Percentiles rank a stretch among this genome's conserved stretches.
Conservation (phyloP, 208 protist genomes). For the Endotrypanum monterogeii region DNA sequence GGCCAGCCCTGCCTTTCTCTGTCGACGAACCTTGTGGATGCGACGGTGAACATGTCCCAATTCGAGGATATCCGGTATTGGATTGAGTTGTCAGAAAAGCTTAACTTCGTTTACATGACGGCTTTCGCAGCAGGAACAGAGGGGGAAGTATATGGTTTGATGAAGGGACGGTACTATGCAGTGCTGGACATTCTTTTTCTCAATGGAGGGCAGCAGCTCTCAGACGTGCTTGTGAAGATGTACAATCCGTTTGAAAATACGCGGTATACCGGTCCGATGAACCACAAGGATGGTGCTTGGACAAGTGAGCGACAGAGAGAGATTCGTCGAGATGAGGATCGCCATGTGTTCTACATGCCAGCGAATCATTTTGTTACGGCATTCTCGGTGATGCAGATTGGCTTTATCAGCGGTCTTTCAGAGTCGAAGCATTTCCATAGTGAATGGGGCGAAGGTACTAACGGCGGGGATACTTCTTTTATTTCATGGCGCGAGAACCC, state of each 20-base stretch:
- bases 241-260: conserved; percentile 57
- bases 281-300: conserved; percentile 44
- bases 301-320: conserved; percentile 32
- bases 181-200: conserved; percentile 44
- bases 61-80: conserved; percentile 50
- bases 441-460: conserved; percentile 51
- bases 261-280: conserved; percentile 48
- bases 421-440: conserved; percentile 60
- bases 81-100: conserved; percentile 30
- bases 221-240: conserved; percentile 43
- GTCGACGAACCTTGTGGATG: conserved; percentile 36
- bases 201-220: conserved; percentile 20
- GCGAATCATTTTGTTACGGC: conserved; percentile 28
- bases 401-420: conserved; percentile 35
- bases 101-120: conserved; percentile 32
- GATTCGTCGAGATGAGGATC: conserved; percentile 34
- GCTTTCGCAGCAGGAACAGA: conserved; percentile 32
- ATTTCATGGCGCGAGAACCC: conserved; percentile 68
- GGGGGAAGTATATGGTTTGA: conserved; percentile 35
- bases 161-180: conserved; percentile 49
- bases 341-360: conserved; percentile 39
- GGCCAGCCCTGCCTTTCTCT: conserved; percentile 52
- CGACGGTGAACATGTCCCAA: conserved; percentile 42
- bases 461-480: conserved; percentile 53
- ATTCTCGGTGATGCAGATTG: conserved; percentile 47